These are phyloP conservation scores for Neurospora tetrasperma DNA, from an alignment of 495 filamentous ascomycete genomes.

Conservation along the genomic window DNA sequence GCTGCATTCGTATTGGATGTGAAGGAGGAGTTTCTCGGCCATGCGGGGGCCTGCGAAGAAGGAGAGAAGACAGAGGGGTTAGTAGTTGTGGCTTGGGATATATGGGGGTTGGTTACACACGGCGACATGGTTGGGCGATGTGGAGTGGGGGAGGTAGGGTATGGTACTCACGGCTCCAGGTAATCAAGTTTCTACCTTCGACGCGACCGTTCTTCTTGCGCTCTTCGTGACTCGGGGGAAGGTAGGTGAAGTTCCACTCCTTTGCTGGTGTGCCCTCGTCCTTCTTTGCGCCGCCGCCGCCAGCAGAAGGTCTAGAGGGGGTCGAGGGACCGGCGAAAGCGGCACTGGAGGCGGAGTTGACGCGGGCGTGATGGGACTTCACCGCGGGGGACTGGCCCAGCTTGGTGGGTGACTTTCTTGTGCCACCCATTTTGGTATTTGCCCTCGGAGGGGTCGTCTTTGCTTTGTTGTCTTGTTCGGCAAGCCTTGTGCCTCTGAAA, in stretches of 20 bases:
- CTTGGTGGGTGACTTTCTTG: background rate
- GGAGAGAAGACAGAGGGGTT: too few species aligned
- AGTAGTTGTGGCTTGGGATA: too few species aligned
- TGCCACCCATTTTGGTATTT: background rate
- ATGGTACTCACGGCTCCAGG: slow-evolving; percentile 24
- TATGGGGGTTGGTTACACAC: background rate
- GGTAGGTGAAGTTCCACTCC: slow-evolving; percentile 5
- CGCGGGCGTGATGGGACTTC: background rate
- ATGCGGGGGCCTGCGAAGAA: slow-evolving; percentile 22
- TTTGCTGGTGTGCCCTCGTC: slow-evolving; percentile 1
- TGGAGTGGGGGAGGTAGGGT: background rate
- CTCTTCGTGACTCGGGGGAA: slow-evolving; percentile 2
- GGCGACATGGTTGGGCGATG: background rate
- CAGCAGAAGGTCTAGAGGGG: background rate
- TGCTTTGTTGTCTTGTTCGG: background rate
- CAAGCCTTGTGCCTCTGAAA: background rate
- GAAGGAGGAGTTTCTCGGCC: slow-evolving; percentile 26
- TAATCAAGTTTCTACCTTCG: slow-evolving; percentile 21
- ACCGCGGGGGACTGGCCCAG: background rate
- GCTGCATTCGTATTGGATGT: slow-evolving; percentile 23
- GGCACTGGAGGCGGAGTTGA: background rate
- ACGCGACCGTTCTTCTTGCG: slow-evolving; percentile 18
- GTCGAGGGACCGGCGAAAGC: background rate
- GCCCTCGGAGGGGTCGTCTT: background rate
- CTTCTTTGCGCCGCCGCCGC: background rate